phyloP scores from a whole-genome alignment of 176 grass and related monocot species.

The Oryza rufipogon region DNA sequence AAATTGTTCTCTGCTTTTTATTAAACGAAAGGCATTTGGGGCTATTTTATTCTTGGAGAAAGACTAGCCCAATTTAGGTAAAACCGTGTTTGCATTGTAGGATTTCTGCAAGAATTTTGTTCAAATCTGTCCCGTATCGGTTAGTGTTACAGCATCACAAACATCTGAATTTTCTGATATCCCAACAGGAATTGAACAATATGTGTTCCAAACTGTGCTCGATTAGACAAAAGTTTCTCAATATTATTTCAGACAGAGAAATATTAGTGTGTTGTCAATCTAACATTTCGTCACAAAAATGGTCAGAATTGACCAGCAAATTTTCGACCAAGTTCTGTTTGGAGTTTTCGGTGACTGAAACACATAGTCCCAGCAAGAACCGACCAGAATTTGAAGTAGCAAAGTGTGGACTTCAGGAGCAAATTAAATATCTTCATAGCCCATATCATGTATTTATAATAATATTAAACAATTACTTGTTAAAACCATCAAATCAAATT shows the following conservation, averaged over 20 bases:
- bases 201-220: not conserved
- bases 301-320: not conserved
- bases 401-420: not conserved
- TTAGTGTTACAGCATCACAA: not conserved
- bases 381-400: not conserved
- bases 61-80: not conserved
- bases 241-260: not conserved
- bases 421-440: not conserved
- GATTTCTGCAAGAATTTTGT: not conserved
- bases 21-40: not conserved
- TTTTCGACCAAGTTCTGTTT: not conserved
- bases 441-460: conserved; percentile 12
- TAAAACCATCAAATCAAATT: conserved; percentile 8
- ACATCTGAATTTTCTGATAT: not conserved
- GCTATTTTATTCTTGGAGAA: not conserved
- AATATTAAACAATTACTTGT: not conserved
- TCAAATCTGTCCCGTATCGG: not conserved
- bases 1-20: not conserved
- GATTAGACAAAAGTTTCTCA: not conserved
- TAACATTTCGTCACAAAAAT: not conserved
- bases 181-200: not conserved
- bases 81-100: not conserved
- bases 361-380: not conserved
- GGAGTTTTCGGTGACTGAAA: not conserved
- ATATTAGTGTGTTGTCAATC: not conserved